Base-by-base conservation (phyloP, 2,329 filamentous ascomycete genomes). In the Aspergillus carbonarius region DNA sequence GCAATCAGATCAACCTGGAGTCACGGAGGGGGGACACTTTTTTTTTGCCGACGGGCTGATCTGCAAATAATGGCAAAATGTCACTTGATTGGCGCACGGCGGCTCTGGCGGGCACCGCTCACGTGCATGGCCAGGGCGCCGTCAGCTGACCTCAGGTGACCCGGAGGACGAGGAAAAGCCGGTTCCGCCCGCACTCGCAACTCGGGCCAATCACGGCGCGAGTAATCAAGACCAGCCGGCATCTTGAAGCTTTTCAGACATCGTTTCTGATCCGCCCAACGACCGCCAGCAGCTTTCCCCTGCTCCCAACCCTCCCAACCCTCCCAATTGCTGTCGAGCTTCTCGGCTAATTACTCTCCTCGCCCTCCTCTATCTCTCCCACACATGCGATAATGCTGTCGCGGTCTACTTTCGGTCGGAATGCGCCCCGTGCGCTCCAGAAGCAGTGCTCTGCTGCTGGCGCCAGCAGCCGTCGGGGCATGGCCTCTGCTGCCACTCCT, bases 401-500 rank as follows among this genome's bases (percentile, higher is more conserved):
- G 78, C 84, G 86, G 78, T 84, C 85, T 75, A 81, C 84, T 76
- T 79, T 88, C 76, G 82, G 83, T 78, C 82, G 85, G 75, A 82
- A 82, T 78, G 84, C 85, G 74, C 83, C 85, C 79, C 83, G 84
- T 77, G 83, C 83, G 75, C 79, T 85, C 76, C 81, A 83, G 71
- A 79, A 79, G 73, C 79, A 83, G 76, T 79, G 83, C 81, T 83
- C 83, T 77, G 84, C 84, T 60, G 57, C 75, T 68, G 72, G 76
- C 69, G 59, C 80, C 69, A 74, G 76, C 70, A 79, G 81, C 75
- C 81, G 81, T 77, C 83, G 88, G 75, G 82, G 83, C 66, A 83
- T 90, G 70, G 86, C 87, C 70, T 83, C 80, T 70, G 78, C 85
- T 67, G 82, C 90, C 69, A 84, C 85, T 80, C 90, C 82, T 78